Percentiles rank a stretch among this genome's conserved stretches.
Conservation (phyloP, 1,284 basidiomycete genomes). For the Anthracocystis setariae region DNA sequence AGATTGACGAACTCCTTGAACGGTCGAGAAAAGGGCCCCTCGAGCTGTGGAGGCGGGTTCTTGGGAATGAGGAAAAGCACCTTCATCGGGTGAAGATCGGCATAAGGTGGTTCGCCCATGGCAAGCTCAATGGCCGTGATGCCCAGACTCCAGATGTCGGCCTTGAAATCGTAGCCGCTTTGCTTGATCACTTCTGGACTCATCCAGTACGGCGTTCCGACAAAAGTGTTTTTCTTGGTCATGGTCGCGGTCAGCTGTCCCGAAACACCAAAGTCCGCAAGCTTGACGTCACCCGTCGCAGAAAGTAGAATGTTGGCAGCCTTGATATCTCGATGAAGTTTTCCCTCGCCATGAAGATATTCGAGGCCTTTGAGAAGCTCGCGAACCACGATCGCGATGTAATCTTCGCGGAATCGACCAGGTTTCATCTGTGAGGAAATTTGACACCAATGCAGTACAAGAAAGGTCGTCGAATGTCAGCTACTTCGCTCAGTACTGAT, state of each 20-base stretch:
- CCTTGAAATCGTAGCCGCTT: conserved; percentile 97
- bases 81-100: conserved; percentile 98
- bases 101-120: conserved; percentile 96
- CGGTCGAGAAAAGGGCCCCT: conserved; percentile 85
- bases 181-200: conserved; percentile 99
- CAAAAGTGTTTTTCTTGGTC: conserved; percentile 96
- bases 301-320: conserved; percentile 95
- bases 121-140: conserved; percentile 98
- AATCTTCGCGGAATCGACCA: conserved; percentile 95
- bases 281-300: conserved; percentile 93
- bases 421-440: conserved; percentile 85
- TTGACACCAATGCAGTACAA: background rate
- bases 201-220: conserved; percentile 83
- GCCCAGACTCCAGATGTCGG: conserved; percentile 78
- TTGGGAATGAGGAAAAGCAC: conserved; percentile 98
- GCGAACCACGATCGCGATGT: conserved; percentile 94
- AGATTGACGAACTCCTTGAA: conserved; percentile 93
- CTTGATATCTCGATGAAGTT: conserved; percentile 98
- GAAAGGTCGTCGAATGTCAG: background rate
- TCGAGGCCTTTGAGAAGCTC: conserved; percentile 92
- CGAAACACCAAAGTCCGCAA: conserved; percentile 98
- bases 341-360: conserved; percentile 94
- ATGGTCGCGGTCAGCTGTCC: conserved; percentile 92
- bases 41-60: conserved; percentile 90
- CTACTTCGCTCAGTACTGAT: background rate